Base-by-base conservation (phyloP, 2,329 filamentous ascomycete species). In the Daldinia eschscholtzii region DNA sequence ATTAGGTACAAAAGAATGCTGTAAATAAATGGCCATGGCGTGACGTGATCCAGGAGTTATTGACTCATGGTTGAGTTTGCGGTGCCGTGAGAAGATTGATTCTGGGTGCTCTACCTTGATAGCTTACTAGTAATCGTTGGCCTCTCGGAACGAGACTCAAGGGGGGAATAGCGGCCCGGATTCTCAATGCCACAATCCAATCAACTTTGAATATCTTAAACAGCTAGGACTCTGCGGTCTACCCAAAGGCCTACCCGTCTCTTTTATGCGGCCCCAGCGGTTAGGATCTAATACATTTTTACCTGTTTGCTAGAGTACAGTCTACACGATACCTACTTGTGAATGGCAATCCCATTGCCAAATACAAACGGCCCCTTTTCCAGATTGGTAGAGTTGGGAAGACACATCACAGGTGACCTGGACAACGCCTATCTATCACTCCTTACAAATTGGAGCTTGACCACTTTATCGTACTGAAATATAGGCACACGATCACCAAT, bases 331-430 rank as follows among this genome's bases (percentile, higher is more conserved):
- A 1, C 20, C 20, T 83, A 87, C 74, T 88, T 86, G 79, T 90
- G 88, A 64, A 90, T 84, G 18, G 90, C 81, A 90, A 85, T 33
- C 60, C 85, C 84, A 7, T 85, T 83, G 46, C 89, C 87, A 68
- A 89, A 89, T 13, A 81, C 77, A 23, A 65, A 82, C 83, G 75
- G 2, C 20, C 89, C 87, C 6, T 86, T 81, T 61, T 80, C 74
- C 0, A 85, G 85, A 0, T 77, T 82, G 5, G 83, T 80, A 7
- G 72, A 72, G 9, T 80, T 83, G 84, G 85, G 89, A 53, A 89
- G 77, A 73, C 84, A 88, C 86, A 88, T 88, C 18, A 83, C 76
- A 86, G 89, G 86, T 33, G 89, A 12, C 10, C 1, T 20, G 39
- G 20, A 13, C 48, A 41, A 6, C 6, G 28, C 44, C 62, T 48